Evolutionary conservation across 179 eudicot genomes (phyloP).

Genomic region (Actinidia chinensis): DNA sequence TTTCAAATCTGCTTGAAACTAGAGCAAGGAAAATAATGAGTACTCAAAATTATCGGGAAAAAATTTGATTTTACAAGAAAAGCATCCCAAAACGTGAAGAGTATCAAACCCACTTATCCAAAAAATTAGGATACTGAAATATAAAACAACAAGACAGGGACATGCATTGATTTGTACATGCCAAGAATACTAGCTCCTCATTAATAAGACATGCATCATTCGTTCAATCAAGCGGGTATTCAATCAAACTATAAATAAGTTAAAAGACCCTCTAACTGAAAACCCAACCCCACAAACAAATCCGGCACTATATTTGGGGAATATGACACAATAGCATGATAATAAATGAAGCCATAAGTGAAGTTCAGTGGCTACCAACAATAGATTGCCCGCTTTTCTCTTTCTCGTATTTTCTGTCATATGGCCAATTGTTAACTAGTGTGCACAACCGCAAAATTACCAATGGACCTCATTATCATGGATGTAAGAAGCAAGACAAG

Average conservation of each 20-base stretch:
- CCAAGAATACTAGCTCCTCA: not conserved
- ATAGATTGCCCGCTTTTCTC: no score
- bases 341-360: not conserved
- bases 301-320: not conserved
- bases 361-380: no score
- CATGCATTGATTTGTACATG: not conserved
- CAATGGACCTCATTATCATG: not conserved
- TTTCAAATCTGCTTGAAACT: no score
- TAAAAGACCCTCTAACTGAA: not conserved
- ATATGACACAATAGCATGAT: not conserved
- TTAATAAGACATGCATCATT: not conserved
- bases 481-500: not conserved
- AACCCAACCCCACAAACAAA: not conserved
- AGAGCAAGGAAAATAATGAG: no score
- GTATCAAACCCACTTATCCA: no score
- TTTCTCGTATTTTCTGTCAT: not conserved
- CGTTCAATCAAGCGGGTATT: not conserved
- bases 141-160: no score
- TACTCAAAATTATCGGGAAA: no score
- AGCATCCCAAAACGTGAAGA: no score
- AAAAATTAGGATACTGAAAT: no score
- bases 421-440: not conserved
- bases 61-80: no score
- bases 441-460: not conserved
- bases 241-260: not conserved